phyloP scores from a whole-genome alignment of 495 filamentous ascomycete species.

The Lindgomyces ingoldianus region DNA sequence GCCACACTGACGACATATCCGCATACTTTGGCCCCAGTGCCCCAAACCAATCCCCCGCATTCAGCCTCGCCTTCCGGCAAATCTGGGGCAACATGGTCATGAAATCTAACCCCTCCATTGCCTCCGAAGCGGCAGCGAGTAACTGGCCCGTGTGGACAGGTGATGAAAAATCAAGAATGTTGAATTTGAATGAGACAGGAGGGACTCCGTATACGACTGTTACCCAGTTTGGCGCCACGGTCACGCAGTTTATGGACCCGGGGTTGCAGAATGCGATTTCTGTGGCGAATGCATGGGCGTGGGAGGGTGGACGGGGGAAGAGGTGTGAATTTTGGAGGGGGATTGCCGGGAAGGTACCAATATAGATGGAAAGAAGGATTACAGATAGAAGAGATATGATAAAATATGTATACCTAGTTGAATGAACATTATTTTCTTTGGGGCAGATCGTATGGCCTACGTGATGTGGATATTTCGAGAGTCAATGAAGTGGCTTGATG shows the following conservation, averaged over 20 bases:
- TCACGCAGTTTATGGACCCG: constrained; percentile 43
- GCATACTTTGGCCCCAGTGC: constrained; percentile 52
- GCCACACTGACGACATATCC: constrained; percentile 57
- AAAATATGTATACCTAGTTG: no score
- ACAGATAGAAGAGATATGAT: no score
- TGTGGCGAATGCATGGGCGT: constrained; percentile 52
- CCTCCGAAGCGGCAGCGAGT: constrained; percentile 45
- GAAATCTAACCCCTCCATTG: constrained; percentile 53
- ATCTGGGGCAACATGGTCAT: constrained; percentile 61
- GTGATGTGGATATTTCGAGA: no score
- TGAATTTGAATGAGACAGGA: constrained; percentile 60
- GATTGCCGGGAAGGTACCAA: constrained; percentile 48
- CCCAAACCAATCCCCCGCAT: constrained; percentile 40
- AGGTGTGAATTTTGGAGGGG: constrained; percentile 61
- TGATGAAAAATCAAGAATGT: constrained; percentile 7
- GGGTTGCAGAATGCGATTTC: constrained; percentile 54
- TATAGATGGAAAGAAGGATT: no score
- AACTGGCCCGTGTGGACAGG: constrained; percentile 1
- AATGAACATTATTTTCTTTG: no score
- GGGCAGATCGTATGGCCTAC: no score
- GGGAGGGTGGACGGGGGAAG: constrained; percentile 60
- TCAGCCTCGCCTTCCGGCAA: constrained; percentile 42
- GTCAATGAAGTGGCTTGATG: no score
- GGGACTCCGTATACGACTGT: constrained; percentile 43
- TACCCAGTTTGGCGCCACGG: constrained; percentile 17